Evolutionary conservation across 306 rosid genomes (phyloP).

Genomic region (Acacia melanoxylon): DNA sequence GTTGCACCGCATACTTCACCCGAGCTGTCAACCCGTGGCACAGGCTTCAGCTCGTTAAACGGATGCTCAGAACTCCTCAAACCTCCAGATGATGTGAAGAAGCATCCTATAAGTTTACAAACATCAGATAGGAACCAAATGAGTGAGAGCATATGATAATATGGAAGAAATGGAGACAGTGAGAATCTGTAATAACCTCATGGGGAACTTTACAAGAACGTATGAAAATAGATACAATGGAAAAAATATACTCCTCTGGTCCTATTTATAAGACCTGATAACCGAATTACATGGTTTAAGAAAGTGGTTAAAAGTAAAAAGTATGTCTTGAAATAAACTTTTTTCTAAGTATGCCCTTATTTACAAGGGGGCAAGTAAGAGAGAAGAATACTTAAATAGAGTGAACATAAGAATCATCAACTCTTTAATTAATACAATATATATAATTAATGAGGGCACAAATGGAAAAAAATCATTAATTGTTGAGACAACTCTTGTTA

Average conservation of each 20-base stretch:
- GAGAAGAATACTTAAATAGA: no score
- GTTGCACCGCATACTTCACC: constrained; percentile 85
- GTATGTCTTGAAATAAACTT: no score
- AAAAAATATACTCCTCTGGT: not conserved
- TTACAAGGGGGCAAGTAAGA: no score
- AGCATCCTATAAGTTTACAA: constrained; percentile 58
- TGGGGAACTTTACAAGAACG: constrained; percentile 5
- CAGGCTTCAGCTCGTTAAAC: constrained; percentile 80
- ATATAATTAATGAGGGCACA: no score
- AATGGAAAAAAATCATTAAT: no score
- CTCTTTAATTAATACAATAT: no score
- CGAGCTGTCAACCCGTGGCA: constrained; percentile 93
- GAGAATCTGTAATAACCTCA: not conserved
- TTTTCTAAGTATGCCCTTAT: no score
- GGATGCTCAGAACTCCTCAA: constrained; percentile 96
- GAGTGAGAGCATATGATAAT: not conserved
- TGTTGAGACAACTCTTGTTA: no score
- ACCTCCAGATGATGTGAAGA: constrained; percentile 85
- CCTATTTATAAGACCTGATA: no score
- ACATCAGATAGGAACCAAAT: not conserved
- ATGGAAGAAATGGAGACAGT: not conserved
- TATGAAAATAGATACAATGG: constrained; percentile 11
- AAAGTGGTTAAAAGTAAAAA: no score
- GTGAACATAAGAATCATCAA: no score
- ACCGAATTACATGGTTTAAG: no score